Evolutionary conservation across 176 grass and related monocot genomes (phyloP), one percentile per base, ranked within the genome.

Genomic region (Luzula sylvatica): DNA sequence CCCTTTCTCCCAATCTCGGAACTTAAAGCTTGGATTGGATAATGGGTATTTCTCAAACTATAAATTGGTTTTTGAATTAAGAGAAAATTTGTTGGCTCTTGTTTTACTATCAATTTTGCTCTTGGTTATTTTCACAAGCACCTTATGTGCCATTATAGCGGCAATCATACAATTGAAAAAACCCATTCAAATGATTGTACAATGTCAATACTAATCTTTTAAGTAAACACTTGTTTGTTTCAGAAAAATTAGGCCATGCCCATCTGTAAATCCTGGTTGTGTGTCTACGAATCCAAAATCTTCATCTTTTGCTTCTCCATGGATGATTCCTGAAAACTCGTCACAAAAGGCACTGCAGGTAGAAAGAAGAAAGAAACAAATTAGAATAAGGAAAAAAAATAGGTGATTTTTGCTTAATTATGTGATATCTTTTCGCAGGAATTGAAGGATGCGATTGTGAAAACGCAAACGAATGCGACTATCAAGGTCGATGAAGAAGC

Each of bases 191-290:
- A 35, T 35, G 30, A 35, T 35, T 4, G 9, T 9, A 35, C 5
- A 35, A 35, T 7, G 0, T 9, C 30, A 35, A 0, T 1, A 7
- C 30, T n/a, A n/a, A n/a, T 44, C 7, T 7, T 21, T 20, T 8
- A 13, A 18, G 16, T 22, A 21, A n/a, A n/a, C n/a, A n/a, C n/a
- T n/a, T n/a, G n/a, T 19, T 44, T 46, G 2, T 8, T 68, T 65
- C 64, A 88, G 90, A 11, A 88, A 85, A 70, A 88, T 88, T 43
- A 82, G 90, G 67, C 68, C 84, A 14, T 95, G 90, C 50, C 90
- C 90, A 24, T 88, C 90, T 11, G 76, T 58, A 26, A 95, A 95
- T 18, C 90, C 90, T 1, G 77, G 83, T 2, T 95, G 84, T 38
- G 70, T 88, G 15, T 88, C 83, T 25, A 95, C 83, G 11, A 95